phyloP scores from a whole-genome alignment of 345 rosid genomes.

The Bruguiera parviflora region DNA sequence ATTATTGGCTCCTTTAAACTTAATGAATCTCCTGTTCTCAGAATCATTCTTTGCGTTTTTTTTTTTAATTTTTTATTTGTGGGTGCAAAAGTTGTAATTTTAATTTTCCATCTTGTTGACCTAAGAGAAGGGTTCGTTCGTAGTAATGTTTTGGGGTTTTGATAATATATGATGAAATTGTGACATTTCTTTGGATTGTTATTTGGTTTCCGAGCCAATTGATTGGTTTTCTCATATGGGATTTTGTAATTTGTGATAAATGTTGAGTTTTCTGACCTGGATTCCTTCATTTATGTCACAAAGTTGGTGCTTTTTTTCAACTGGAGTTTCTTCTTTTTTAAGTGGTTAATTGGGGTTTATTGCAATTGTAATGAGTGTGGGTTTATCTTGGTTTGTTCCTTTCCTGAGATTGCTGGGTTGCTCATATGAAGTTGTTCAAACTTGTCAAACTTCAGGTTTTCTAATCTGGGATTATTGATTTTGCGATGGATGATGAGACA shows the following conservation, averaged over 20 bases:
- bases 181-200: slow-evolving; percentile 4
- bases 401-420: background rate
- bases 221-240: background rate
- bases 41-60: background rate
- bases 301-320: slow-evolving; percentile 4
- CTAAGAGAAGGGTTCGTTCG: slow-evolving; percentile 18
- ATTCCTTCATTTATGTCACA: slow-evolving; percentile 3
- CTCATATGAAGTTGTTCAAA: slow-evolving; percentile 8
- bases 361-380: slow-evolving; percentile 1
- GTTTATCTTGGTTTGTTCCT: background rate
- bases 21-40: background rate
- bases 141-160: background rate
- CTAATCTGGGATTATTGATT: slow-evolving; percentile 17
- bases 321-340: background rate
- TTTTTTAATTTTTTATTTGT: too few relatives aligned
- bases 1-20: background rate
- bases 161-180: background rate
- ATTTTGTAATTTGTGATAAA: slow-evolving; percentile 3
- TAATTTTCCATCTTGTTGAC: slow-evolving; percentile 17
- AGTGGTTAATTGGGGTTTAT: slow-evolving; percentile 10
- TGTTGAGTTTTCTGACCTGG: background rate
- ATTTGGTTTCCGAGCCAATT: background rate
- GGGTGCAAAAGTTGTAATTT: background rate
- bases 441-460: slow-evolving; percentile 13
- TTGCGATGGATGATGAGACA: slow-evolving; percentile 66